A percentile compares a stretch with the other conserved stretches of the same genome.
phyloP scores from a whole-genome alignment of 495 filamentous ascomycete genomes.

The Barbatosphaeria neglecta region DNA sequence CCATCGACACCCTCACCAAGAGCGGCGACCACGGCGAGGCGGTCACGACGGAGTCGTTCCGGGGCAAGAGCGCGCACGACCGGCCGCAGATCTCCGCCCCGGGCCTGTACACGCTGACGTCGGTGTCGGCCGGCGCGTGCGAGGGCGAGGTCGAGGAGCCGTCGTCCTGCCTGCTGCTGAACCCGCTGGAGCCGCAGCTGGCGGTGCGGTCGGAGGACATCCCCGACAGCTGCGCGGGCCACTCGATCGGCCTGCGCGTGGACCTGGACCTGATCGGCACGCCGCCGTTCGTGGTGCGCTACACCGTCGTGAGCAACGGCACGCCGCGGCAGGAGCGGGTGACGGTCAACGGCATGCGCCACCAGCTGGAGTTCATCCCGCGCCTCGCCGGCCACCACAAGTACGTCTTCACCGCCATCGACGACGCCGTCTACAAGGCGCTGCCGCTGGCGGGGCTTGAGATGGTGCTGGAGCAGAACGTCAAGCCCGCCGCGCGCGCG shows the following conservation, averaged over 20 bases:
- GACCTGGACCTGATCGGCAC: constrained; percentile 82
- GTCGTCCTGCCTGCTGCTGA: constrained; percentile 76
- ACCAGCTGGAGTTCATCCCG: constrained; percentile 78
- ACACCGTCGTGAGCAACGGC: constrained; percentile 53
- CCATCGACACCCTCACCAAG: constrained; percentile 47
- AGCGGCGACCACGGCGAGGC: constrained; percentile 51
- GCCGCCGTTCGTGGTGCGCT: constrained; percentile 71
- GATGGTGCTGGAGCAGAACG: constrained; percentile 67
- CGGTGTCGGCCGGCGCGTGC: constrained; percentile 68
- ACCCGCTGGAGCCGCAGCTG: constrained; percentile 78
- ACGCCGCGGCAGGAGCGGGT: constrained; percentile 27
- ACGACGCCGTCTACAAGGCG: constrained; percentile 66
- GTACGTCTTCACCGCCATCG: constrained; percentile 71
- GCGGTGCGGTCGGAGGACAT: constrained; percentile 64
- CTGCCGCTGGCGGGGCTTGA: constrained; percentile 39
- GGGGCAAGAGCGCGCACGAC: constrained; percentile 36
- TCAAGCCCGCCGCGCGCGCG: constrained; percentile 83
- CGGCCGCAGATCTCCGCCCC: constrained; percentile 54
- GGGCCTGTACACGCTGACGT: constrained; percentile 74
- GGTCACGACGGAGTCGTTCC: constrained; percentile 39
- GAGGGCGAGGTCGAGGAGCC: constrained; percentile 83
- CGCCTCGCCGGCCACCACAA: constrained; percentile 69
- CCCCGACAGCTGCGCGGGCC: constrained; percentile 86
- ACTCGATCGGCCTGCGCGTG: constrained; percentile 77
- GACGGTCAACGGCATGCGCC: constrained; percentile 53